Conservation (phyloP, 2,329 filamentous ascomycete species). For the Macrophomina tecta region DNA sequence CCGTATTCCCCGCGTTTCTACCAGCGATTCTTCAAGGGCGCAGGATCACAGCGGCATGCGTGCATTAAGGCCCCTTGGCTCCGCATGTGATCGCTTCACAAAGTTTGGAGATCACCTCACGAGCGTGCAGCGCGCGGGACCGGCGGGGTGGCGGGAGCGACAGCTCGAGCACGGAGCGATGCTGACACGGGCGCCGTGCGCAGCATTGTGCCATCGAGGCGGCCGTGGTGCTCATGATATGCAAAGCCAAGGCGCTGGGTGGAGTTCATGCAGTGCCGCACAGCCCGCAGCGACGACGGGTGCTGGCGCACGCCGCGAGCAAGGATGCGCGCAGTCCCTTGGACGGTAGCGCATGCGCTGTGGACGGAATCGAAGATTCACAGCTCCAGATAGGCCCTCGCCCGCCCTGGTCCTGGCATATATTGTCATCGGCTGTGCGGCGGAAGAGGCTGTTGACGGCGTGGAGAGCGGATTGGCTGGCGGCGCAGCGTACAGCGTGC, state of each 20-base stretch:
- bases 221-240: conserved; percentile 22
- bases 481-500: conserved; percentile 15
- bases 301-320: conserved; percentile 18
- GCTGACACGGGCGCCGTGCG: conserved; percentile 19
- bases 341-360: conserved; percentile 13
- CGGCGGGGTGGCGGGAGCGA: conserved; percentile 23
- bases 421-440: conserved; percentile 22
- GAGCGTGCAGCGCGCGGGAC: not conserved
- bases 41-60: conserved; percentile 16
- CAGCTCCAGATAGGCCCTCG: conserved; percentile 8
- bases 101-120: conserved; percentile 6
- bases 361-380: conserved; percentile 9
- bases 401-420: conserved; percentile 22
- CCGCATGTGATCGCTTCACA: conserved; percentile 26
- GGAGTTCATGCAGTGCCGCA: conserved; percentile 27
- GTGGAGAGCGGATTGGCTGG: conserved; percentile 16
- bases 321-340: conserved; percentile 20
- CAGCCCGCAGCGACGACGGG: conserved; percentile 17
- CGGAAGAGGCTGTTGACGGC: conserved; percentile 20
- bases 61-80: conserved; percentile 17
- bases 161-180: conserved; percentile 5
- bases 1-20: conserved; percentile 22
- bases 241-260: conserved; percentile 20
- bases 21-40: conserved; percentile 23
- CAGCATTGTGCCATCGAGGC: conserved; percentile 16